phyloP scores from a whole-genome alignment of 2,329 filamentous ascomycete species.

The Trichoderma atroviride region DNA sequence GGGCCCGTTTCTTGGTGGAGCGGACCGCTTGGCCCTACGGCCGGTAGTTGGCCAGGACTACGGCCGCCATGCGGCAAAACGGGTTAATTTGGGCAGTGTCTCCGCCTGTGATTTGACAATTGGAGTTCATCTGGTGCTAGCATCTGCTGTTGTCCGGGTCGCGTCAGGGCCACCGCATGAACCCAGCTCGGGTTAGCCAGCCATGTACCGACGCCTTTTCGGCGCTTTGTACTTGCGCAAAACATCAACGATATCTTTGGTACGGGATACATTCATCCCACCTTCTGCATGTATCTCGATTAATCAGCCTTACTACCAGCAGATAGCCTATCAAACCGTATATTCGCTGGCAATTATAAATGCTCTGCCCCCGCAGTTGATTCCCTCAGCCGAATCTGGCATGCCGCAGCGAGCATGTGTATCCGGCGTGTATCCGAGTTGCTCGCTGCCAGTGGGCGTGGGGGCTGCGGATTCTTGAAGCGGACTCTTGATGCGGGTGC shows the following conservation, averaged over 20 bases:
- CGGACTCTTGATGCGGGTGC: background rate
- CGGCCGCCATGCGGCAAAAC: background rate
- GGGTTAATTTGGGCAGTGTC: background rate
- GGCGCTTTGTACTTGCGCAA: background rate
- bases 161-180: background rate
- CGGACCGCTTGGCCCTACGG: background rate
- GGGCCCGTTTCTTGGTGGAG: conserved; percentile 7
- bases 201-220: background rate
- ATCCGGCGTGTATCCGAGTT: background rate
- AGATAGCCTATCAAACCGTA: background rate
- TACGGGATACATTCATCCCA: background rate
- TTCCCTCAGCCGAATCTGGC: background rate
- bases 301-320: background rate
- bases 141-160: background rate
- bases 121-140: background rate
- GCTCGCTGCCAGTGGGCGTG: background rate
- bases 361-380: background rate
- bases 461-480: background rate
- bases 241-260: background rate
- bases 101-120: background rate
- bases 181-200: background rate
- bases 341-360: background rate
- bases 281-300: background rate
- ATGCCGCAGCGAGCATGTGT: background rate
- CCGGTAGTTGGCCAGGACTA: conserved; percentile 2